A percentile compares a stretch with the other conserved stretches of the same genome.
These are phyloP conservation scores for Auricularia sp. DNA, from an alignment of 768 basidiomycete genomes.

Conservation along the genomic window DNA sequence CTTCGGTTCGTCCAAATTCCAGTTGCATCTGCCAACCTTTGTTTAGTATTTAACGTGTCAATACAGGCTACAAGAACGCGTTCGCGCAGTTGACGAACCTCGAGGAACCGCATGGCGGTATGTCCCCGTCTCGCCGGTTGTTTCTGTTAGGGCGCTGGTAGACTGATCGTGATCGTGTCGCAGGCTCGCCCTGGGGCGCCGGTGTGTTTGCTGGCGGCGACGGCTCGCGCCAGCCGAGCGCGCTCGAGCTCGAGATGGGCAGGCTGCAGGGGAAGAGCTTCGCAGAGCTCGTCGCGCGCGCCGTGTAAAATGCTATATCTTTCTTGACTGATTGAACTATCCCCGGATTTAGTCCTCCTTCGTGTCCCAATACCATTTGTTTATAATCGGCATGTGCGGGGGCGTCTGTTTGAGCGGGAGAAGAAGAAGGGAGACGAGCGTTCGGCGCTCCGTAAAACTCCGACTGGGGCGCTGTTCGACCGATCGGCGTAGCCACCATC, in stretches of 20 bases:
- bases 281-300: neutral
- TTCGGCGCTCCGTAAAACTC: too few relatives aligned
- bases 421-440: too few relatives aligned
- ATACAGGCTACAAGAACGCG: constrained; percentile 42
- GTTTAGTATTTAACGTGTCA: constrained; percentile 30
- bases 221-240: constrained; percentile 38
- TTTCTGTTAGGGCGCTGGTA: neutral
- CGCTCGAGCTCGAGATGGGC: constrained; percentile 43
- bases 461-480: too few relatives aligned
- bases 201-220: constrained; percentile 44
- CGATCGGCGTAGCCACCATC: too few relatives aligned
- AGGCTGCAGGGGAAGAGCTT: constrained; percentile 29
- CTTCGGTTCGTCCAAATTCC: constrained; percentile 45
- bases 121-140: neutral
- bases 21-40: constrained; percentile 26
- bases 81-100: neutral
- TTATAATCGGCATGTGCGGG: too few relatives aligned
- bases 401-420: too few relatives aligned
- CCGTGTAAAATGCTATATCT: neutral
- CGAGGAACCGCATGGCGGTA: constrained; percentile 5
- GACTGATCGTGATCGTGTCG: neutral
- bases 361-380: too few relatives aligned
- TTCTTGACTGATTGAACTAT: neutral
- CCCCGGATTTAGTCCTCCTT: too few relatives aligned
- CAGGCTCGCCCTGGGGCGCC: constrained; percentile 71